These are phyloP conservation scores for Moricandia moricandioides DNA, from an alignment of 345 rosid species.

Conservation along the genomic window DNA sequence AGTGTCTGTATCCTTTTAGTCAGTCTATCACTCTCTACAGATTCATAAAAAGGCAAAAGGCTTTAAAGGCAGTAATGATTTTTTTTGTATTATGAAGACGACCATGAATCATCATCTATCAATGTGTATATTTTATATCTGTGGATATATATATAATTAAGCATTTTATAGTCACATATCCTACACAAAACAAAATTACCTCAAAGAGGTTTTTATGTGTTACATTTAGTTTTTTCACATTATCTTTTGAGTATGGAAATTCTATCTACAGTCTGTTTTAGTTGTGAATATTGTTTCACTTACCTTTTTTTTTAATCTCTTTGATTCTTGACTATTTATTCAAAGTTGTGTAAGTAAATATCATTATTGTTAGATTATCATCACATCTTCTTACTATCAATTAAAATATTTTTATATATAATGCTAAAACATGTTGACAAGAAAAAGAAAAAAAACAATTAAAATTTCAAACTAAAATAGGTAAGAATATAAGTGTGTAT, in stretches of 20 bases:
- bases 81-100: conserved; percentile 4
- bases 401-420: neutral
- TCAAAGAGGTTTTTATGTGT: neutral
- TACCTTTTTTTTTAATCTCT: neutral
- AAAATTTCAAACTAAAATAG: neutral
- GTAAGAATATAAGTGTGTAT: neutral
- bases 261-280: neutral
- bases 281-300: neutral
- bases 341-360: neutral
- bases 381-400: neutral
- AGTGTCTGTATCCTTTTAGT: neutral
- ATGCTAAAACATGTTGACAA: neutral
- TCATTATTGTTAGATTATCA: neutral
- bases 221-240: neutral
- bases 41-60: conserved; percentile 1
- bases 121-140: neutral
- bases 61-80: conserved; percentile 3
- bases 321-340: neutral
- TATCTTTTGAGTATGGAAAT: neutral
- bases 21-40: neutral
- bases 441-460: neutral
- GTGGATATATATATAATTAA: neutral
- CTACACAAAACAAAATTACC: neutral
- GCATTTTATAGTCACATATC: neutral
- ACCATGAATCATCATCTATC: neutral